Evolutionary conservation across 2,329 filamentous ascomycete species (phyloP), one percentile per base, ranked within the genome.

Genomic region (Apiospora hydei): DNA sequence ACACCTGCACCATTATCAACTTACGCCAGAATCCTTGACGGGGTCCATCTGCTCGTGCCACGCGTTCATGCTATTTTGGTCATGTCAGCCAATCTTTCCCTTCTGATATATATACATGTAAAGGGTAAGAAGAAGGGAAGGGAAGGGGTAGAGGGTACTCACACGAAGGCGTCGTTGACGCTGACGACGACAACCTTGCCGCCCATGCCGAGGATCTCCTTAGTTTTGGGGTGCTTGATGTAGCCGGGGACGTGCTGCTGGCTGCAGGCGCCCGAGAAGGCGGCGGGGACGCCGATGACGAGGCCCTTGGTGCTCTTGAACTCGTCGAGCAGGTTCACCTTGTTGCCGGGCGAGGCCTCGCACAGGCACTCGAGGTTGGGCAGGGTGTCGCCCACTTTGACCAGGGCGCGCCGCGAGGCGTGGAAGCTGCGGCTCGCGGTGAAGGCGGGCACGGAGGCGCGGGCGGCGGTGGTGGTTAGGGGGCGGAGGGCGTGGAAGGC

Each of bases 131-230:
- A 38, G 34, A 43, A 43, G 8, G 13, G 30, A 3, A 13, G 7
- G 16, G 18, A 43, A 44, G 4, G 38, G 16, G 44, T 21, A 3
- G 5, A 26, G 44, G 46, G 61, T 67, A 84, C 93, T 84, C 87
- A 97, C 93, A 98, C 95, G 81, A 98, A 98, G 26, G 95, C 90
- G 81, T 98, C 96, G 81, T 98, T 98, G 80, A 98, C 95, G 21
- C 93, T 91, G 71, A 98, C 91, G 53, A 98, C 94, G 79, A 97
- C 97, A 66, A 98, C 93, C 78, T 93, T 88, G 68, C 95, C 95
- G 43, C 93, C 94, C 73, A 92, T 87, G 11, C 43, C 66, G 21
- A 72, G 64, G 69, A 73, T 71, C 72, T 73, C 69, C 84, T 93
- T 93, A 77, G 97, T 88, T 81, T 92, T 90, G 71, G 92, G 88